Evolutionary conservation across 306 rosid species (phyloP).

Genomic region (Potentilla sterilis): DNA sequence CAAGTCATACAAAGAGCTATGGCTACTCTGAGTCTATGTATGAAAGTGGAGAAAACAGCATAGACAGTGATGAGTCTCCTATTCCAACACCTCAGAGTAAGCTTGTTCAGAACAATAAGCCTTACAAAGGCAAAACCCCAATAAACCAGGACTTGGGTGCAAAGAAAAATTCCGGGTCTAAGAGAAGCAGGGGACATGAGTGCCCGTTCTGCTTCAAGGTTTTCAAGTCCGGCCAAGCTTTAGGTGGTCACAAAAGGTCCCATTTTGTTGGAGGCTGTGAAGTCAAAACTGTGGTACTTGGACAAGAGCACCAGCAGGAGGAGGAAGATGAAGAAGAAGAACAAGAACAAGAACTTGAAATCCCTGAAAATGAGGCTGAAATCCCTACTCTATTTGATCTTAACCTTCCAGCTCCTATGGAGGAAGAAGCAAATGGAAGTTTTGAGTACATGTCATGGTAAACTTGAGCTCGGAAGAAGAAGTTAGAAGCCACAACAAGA

Average conservation of each 20-base stretch:
- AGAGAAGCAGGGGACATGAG: constrained; percentile 66
- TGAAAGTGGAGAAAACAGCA: constrained; percentile 66
- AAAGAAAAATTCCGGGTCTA: constrained; percentile 48
- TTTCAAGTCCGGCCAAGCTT: constrained; percentile 89
- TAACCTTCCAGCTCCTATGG: constrained; percentile 81
- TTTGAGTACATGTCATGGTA: constrained; percentile 39
- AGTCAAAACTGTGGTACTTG: constrained; percentile 48
- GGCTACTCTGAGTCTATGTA: constrained; percentile 44
- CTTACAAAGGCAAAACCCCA: constrained; percentile 24
- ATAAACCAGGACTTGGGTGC: constrained; percentile 28
- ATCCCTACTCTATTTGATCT: constrained; percentile 70
- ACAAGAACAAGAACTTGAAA: constrained; percentile 17
- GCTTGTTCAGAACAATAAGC: constrained; percentile 3
- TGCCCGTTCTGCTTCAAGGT: constrained; percentile 80
- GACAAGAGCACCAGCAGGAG: constrained; percentile 24
- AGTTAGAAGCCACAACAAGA: constrained; percentile 8
- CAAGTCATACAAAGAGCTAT: constrained; percentile 35
- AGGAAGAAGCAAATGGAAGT: constrained; percentile 45
- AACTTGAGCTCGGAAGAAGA: constrained; percentile 24
- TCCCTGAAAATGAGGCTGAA: constrained; percentile 26
- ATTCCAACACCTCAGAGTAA: constrained; percentile 34
- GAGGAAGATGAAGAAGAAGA: not conserved
- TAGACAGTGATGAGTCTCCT: constrained; percentile 41
- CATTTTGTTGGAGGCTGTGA: constrained; percentile 75
- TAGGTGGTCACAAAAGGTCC: constrained; percentile 97